Base-by-base conservation (phyloP, 352 stramenopile species). In the Globisporangium nagaii region DNA sequence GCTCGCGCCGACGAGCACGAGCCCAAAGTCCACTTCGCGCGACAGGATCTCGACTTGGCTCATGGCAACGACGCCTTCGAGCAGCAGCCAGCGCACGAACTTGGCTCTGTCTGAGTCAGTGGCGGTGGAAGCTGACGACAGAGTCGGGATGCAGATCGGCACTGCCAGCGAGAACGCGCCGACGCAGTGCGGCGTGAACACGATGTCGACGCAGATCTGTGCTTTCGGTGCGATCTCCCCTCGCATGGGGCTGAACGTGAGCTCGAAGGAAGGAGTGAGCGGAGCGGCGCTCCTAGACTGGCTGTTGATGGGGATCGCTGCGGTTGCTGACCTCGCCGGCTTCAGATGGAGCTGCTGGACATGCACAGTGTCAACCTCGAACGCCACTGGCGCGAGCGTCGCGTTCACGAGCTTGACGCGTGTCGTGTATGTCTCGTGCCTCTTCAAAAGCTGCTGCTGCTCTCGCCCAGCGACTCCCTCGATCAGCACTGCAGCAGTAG, bases 11-110 rank as follows among this genome's bases (percentile, higher is more conserved):
- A 84, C 79, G 4, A 86, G 62, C 2, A 93, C 80, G 28, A 90
- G 68, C 0, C 83, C 83, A 53, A 93, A 93, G 54, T 93, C 79
- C 20, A 93, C 60, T 46, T 93, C 78, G 0, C 56, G 32, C 1
- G 60, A 68, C 11, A 72, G 31, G 22, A 93, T 74, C 13, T 73
- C 57, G 5, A 93, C 69, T 27, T 72, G 50, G 4, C 73, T 62
- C 1, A 24, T 45, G 13, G 63, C 64, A 13, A 90, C 74, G 0
- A 44, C 27, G 6, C 78, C 81, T 62, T 85, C 67, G 10, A 88
- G 53, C 24, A 79, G 61, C 52, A 90, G 25, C 73, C 70, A 85
- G 1, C 73, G 76, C 43, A 77, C 66, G 42, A 80, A 77, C 0
- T n/a, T 59, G n/a, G n/a, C n/a, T n/a, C 6, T 35, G 19, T 1